Evolutionary conservation across 192 early-diverging fungal genomes (phyloP), one percentile per base, ranked within the genome.

Genomic region (Gigaspora rosea): DNA sequence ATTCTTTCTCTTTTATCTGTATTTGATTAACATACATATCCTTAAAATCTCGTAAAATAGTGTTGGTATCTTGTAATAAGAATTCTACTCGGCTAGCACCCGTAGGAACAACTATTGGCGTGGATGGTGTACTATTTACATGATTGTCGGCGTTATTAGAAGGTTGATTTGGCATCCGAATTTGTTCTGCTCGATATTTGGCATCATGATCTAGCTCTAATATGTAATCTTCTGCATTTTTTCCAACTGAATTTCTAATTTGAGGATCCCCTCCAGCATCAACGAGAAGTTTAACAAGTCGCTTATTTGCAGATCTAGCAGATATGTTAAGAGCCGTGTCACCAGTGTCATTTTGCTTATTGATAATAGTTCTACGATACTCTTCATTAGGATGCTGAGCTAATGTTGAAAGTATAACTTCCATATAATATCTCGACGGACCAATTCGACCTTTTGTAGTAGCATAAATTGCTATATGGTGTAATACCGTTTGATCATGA

Each of bases 381-480:
- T 94, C 85, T 56, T 97, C 96, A 8, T 93, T 90, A 20, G 87
- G 86, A 78, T 90, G 91, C 35, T 88, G 72, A 8, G 88, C 83
- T 16, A 93, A 85, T 41, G 90, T 88, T 11, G 91, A 89, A 15
- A 98, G 83, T 3, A 96, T 63, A 77, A 92, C 91, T 78, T 99
- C 94, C 80, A 95, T 90, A 80, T 99, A 99, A 73, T 99, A 98
- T 49, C 88, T 84, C 6, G 90, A 89, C 3, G 95, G 92, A 71
- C 87, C 83, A 1, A 90, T 86, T 32, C 94, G 89, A 10, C 91
- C 92, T 36, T 91, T 87, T 71, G 86, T 84, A 6, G 88, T 89
- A 7, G 95, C 90, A 1, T 91, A 91, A 1, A 87, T 78, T 0
- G 92, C 90, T 20, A 97, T 91, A 78, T 99, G 97, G 78, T 99